These are phyloP conservation scores for Saccharomyces kudriavzevii DNA, from an alignment of 805 yeast genomes.

Conservation along the genomic window DNA sequence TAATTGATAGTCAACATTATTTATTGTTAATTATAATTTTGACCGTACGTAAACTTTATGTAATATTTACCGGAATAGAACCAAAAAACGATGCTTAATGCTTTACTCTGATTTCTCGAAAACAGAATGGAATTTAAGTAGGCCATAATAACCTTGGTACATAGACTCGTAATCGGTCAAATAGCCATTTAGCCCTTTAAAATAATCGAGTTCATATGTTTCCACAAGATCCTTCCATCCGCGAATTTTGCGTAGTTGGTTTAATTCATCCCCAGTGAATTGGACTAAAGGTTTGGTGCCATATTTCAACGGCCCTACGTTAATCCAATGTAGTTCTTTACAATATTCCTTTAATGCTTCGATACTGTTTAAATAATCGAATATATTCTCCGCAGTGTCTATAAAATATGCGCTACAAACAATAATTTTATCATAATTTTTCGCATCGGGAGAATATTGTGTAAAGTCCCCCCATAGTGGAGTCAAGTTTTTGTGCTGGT, in stretches of 20 bases:
- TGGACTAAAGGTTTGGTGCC: constrained; percentile 79
- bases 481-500: constrained; percentile 41
- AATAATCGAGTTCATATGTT: constrained; percentile 25
- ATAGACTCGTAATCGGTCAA: constrained; percentile 56
- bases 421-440: constrained; percentile 39
- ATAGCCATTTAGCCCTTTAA: constrained; percentile 44
- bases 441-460: constrained; percentile 33
- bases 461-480: constrained; percentile 59
- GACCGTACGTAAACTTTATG: neutral
- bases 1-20: neutral
- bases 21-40: neutral
- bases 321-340: constrained; percentile 67
- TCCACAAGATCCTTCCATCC: constrained; percentile 53
- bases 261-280: constrained; percentile 62
- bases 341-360: constrained; percentile 35
- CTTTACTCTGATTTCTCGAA: neutral
- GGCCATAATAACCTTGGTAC: constrained; percentile 75
- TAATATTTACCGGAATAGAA: neutral
- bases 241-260: constrained; percentile 39
- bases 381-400: constrained; percentile 84
- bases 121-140: constrained; percentile 35
- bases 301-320: constrained; percentile 87
- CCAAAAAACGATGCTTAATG: neutral
- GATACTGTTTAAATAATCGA: constrained; percentile 66
- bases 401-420: constrained; percentile 69